Conservation (phyloP, 495 filamentous ascomycete species). For the Antarctomyces pellizariae region DNA sequence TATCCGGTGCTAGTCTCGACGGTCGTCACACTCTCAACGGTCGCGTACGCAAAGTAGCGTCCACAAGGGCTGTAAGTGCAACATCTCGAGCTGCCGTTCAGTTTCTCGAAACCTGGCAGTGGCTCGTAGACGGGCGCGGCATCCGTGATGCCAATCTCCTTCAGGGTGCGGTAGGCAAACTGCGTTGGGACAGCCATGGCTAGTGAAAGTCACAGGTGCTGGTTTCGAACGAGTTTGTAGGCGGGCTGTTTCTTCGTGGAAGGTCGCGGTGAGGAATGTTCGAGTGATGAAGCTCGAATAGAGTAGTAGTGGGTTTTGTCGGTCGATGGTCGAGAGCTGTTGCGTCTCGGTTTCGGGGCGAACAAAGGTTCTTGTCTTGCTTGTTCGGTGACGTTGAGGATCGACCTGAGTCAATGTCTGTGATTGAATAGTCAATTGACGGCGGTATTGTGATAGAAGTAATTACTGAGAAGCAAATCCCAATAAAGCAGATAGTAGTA, state of each 20-base stretch:
- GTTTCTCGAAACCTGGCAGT: conserved; percentile 66
- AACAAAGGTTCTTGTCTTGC: too few species aligned
- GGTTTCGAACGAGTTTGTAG: too few species aligned
- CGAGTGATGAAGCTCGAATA: not conserved
- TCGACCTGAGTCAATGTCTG: too few species aligned
- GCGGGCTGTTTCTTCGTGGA: too few species aligned
- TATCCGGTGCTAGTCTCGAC: conserved; percentile 62
- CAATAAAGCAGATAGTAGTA: too few species aligned
- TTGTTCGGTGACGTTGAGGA: too few species aligned
- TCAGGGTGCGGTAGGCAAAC: conserved; percentile 88
- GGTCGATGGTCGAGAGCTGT: too few species aligned
- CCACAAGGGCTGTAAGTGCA: conserved; percentile 86
- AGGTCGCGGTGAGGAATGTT: conserved; percentile 1
- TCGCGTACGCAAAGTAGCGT: conserved; percentile 87
- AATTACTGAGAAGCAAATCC: too few species aligned
- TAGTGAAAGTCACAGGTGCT: conserved; percentile 51
- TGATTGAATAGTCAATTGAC: too few species aligned
- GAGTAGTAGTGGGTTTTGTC: too few species aligned
- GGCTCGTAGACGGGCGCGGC: conserved; percentile 69
- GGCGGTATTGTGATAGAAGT: too few species aligned
- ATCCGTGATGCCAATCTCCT: conserved; percentile 83
- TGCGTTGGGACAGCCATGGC: conserved; percentile 79
- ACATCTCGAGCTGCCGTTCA: conserved; percentile 85
- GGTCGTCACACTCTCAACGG: conserved; percentile 65
- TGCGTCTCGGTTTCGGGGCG: too few species aligned